Base-by-base conservation (phyloP, 257 asterid genomes). In the Paulownia fortunei region DNA sequence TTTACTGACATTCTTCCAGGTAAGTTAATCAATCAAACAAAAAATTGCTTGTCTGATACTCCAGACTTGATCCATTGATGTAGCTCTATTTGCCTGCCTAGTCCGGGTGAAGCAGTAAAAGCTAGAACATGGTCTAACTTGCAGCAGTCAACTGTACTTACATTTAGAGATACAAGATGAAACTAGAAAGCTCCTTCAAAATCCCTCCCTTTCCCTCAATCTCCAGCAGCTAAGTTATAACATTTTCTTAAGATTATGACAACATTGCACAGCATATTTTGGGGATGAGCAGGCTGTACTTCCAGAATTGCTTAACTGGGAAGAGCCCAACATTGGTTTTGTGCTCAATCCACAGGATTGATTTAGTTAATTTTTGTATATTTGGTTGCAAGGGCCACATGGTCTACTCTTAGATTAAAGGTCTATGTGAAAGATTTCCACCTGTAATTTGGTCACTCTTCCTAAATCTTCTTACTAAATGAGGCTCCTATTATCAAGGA, bases 391-490 rank as follows among this genome's bases (percentile, higher is more conserved):
- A n/a, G 19, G 34, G 55, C 30, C 12, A 30, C 18, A 19, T 32
- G 11, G 65, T 24, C 36, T 26, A 58, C 36, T 58, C 34, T 34
- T 64, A 41, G 3, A 36, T n/a, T 39, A 19, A 65, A n/a, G 52
- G 39, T 65, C 30, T 0, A 21, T 30, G 19, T 13, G 36, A 58
- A 59, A 8, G 36, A 37, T n/a, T 18, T 51, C 18, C 72, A 66
- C 19, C 55, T 19, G 16, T 66, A 11, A 21, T 11, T 67, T 10
- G 23, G 49, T 19, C 21, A 36, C 27, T 41, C 24, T 69, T 30
- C 30, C 59, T 19, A 18, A 63, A 63, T 75, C 79, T 34, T 61
- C n/a, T 46, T 64, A 32, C 56, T 47, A 51, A 58, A 42, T 63
- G 63, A 64, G 62, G 26, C 52, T 74, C 24, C 46, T 16, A 55